A percentile compares a stretch with the other conserved stretches of the same genome.
Evolutionary conservation across 306 rosid genomes (phyloP).

Genomic region (Dalbergia oliveri): DNA sequence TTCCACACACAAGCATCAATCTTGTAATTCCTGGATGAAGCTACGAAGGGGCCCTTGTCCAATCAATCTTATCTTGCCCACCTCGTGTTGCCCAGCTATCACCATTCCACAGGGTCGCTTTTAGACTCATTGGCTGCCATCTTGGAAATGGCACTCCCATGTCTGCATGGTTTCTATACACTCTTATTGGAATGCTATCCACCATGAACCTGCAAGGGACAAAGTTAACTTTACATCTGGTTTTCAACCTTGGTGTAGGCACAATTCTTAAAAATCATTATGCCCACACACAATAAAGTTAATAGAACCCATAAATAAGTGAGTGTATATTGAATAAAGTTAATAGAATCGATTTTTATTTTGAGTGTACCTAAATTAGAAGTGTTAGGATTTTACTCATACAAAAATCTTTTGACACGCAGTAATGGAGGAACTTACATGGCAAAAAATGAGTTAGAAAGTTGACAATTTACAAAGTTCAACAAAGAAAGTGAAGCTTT

Average conservation of each 20-base stretch:
- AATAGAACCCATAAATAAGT: no score
- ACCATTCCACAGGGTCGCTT: slow-evolving; percentile 83
- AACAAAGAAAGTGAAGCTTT: not conserved
- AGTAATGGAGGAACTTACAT: not conserved
- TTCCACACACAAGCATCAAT: slow-evolving; percentile 86
- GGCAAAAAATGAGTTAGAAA: not conserved
- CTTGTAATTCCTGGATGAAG: slow-evolving; percentile 72
- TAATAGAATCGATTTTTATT: no score
- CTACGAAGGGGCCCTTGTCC: slow-evolving; percentile 84
- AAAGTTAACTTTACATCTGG: not conserved
- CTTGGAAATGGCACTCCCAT: slow-evolving; percentile 84
- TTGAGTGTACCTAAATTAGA: no score
- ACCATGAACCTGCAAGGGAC: slow-evolving; percentile 71
- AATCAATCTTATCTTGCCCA: slow-evolving; percentile 83
- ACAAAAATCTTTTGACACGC: no score
- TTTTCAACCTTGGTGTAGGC: not conserved
- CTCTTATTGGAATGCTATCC: slow-evolving; percentile 85
- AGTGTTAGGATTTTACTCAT: no score
- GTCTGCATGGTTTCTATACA: slow-evolving; percentile 87
- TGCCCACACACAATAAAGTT: no score
- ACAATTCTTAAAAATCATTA: no score
- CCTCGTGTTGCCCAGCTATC: slow-evolving; percentile 94
- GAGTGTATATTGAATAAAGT: no score
- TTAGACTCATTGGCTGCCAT: slow-evolving; percentile 91
- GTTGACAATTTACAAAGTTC: not conserved